These are phyloP conservation scores for Cercospora zeae-maydis DNA, from an alignment of 2,329 filamentous ascomycete species.

Conservation along the genomic window DNA sequence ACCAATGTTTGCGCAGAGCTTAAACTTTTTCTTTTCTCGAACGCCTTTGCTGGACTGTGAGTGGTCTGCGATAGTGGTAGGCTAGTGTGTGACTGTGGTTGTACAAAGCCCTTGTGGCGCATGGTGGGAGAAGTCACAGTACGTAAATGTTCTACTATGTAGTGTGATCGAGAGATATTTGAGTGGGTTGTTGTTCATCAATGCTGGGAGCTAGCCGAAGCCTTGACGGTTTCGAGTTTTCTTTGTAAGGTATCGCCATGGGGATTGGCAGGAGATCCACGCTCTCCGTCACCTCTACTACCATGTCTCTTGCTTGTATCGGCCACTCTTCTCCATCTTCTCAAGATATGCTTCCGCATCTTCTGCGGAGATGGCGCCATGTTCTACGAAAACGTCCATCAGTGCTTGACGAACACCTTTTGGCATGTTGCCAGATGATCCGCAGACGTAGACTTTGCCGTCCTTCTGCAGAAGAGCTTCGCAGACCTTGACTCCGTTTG, in stretches of 20 bases:
- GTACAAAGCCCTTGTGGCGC: not conserved
- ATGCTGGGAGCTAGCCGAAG: too few relatives aligned
- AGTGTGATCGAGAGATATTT: too few relatives aligned
- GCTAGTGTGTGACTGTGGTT: not conserved
- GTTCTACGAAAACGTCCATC: conserved; percentile 54
- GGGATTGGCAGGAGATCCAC: not conserved
- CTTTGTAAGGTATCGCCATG: too few relatives aligned
- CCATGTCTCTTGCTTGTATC: conserved; percentile 64
- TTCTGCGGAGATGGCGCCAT: conserved; percentile 45
- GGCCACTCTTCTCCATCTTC: conserved; percentile 57
- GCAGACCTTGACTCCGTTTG: conserved; percentile 50
- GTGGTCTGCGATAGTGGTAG: not conserved
- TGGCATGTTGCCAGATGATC: conserved; percentile 67
- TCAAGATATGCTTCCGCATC: conserved; percentile 55
- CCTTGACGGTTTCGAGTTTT: too few relatives aligned
- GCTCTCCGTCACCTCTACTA: conserved; percentile 42
- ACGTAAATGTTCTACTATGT: too few relatives aligned
- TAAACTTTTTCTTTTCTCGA: not conserved
- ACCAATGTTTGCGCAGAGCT: not conserved
- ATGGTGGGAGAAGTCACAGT: too few relatives aligned
- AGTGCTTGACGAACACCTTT: conserved; percentile 65
- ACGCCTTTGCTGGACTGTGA: not conserved
- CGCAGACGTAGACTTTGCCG: conserved; percentile 58
- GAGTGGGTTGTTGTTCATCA: too few relatives aligned
- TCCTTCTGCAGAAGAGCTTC: conserved; percentile 49